These are phyloP conservation scores for Silene vulgaris DNA, from an alignment of 179 eudicot genomes.

Conservation along the genomic window DNA sequence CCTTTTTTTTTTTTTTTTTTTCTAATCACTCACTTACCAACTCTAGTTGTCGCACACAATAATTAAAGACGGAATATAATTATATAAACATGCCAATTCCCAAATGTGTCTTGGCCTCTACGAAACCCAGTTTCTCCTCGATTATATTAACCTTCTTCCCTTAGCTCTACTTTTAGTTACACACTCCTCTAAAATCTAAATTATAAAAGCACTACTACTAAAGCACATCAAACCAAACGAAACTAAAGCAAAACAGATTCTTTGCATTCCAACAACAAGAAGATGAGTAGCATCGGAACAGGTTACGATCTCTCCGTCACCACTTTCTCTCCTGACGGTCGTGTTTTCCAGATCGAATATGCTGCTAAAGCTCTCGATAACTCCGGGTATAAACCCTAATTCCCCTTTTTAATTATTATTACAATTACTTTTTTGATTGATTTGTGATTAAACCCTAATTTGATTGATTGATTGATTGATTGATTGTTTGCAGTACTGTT, in stretches of 20 bases:
- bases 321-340: conserved; percentile 90
- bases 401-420: neutral
- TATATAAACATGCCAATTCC: too few species aligned
- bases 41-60: too few species aligned
- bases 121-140: neutral
- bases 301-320: conserved; percentile 91
- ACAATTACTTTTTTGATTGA: neutral
- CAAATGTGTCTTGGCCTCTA: conserved; percentile 3
- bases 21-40: too few species aligned
- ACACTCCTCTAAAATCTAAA: neutral
- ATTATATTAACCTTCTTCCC: neutral
- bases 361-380: conserved; percentile 91
- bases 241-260: neutral
- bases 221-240: too few species aligned
- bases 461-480: neutral
- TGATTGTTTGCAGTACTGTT: conserved; percentile 47
- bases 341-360: conserved; percentile 93
- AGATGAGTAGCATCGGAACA: conserved; percentile 91
- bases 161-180: neutral
- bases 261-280: neutral
- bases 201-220: neutral
- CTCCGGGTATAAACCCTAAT: conserved; percentile 44
- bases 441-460: neutral
- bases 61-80: too few species aligned
- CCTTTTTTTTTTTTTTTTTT: too few species aligned